Percentiles rank a stretch among this genome's conserved stretches.
These are phyloP conservation scores for Postia placenta DNA, from an alignment of 768 basidiomycete species.

Conservation along the genomic window DNA sequence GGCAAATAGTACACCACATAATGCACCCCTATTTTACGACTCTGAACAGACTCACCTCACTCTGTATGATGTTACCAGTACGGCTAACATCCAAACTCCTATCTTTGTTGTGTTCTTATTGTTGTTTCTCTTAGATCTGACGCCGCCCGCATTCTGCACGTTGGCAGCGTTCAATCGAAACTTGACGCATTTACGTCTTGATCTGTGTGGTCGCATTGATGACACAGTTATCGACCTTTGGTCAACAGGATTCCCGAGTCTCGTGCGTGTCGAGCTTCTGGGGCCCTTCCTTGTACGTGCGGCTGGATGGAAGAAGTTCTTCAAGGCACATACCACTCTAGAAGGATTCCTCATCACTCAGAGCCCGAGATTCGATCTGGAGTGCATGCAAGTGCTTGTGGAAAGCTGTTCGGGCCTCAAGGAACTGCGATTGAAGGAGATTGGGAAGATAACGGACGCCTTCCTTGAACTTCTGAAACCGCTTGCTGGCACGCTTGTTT, in stretches of 20 bases:
- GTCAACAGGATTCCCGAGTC: slow-evolving; percentile 53
- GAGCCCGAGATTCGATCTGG: slow-evolving; percentile 77
- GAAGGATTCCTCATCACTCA: slow-evolving; percentile 76
- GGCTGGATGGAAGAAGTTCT: slow-evolving; percentile 69
- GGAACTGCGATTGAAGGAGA: slow-evolving; percentile 74
- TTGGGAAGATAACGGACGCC: slow-evolving; percentile 63
- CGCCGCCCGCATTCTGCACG: slow-evolving; percentile 58
- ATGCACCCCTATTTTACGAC: slow-evolving; percentile 81
- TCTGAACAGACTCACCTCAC: slow-evolving; percentile 57
- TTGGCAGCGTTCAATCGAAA: slow-evolving; percentile 82
- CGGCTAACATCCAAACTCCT: slow-evolving; percentile 21
- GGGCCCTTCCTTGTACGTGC: slow-evolving; percentile 83
- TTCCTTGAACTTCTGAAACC: slow-evolving; percentile 51
- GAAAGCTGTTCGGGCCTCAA: slow-evolving; percentile 46
- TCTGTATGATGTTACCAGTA: slow-evolving; percentile 89
- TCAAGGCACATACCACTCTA: slow-evolving; percentile 57
- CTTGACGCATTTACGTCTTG: slow-evolving; percentile 70
- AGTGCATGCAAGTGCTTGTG: slow-evolving; percentile 57
- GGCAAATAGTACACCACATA: slow-evolving; percentile 64
- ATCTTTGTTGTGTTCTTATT: not conserved
- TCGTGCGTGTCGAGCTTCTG: slow-evolving; percentile 72
- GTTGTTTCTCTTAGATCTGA: slow-evolving; percentile 48
- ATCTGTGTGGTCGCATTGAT: slow-evolving; percentile 81
- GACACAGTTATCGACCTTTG: slow-evolving; percentile 54
- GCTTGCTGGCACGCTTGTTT: slow-evolving; percentile 39